Base-by-base conservation (phyloP, 164 flowering plant species). In the Houttuynia cordata region DNA sequence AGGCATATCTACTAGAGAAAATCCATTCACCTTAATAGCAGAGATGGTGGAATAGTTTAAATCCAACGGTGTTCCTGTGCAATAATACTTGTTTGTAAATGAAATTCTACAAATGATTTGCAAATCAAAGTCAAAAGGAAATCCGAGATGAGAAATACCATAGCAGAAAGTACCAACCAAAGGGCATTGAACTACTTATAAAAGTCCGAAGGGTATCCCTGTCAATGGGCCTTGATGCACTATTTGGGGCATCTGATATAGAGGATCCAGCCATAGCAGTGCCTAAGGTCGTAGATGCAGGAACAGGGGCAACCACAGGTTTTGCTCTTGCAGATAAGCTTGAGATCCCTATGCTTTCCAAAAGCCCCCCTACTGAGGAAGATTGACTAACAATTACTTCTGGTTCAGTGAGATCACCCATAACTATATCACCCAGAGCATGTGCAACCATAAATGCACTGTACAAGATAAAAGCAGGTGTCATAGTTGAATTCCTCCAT, bases 331-430 rank as follows among this genome's bases (percentile, higher is more conserved):
- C 78, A 47, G 96, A 79, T 50, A 87, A 84, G 60, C 88, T 79
- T n/a, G 96, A 73, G 72, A 91, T 85, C 39, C 96, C 99, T 57
- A 94, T 88, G 64, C 96, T 83, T 14, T 94, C 99, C 74, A 94
- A 75, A 76, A 94, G 70, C 18, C 97, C 99, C 60, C 96, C 97
- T 1, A 86, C 95, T 21, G 92, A 82, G 34, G 93, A 91, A 62
- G 90, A 39, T 24, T 82, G 71, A 72, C 63, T 80, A n/a, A 80
- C 81, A 71, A 79, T 72, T 34, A 94, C 88, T 68, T 94, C 99
- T 49, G 99, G 96, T 74, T 94, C 96, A 30, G 62, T 70, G 8
- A 71, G 22, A 58, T 94, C 97, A 9, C 96, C 90, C 37, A 79
- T 62, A 58, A 91, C 73, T 61, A 94, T 67, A 52, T 94, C 97